Evolutionary conservation across 768 basidiomycete species (phyloP).

Genomic region (Mycena rosella): DNA sequence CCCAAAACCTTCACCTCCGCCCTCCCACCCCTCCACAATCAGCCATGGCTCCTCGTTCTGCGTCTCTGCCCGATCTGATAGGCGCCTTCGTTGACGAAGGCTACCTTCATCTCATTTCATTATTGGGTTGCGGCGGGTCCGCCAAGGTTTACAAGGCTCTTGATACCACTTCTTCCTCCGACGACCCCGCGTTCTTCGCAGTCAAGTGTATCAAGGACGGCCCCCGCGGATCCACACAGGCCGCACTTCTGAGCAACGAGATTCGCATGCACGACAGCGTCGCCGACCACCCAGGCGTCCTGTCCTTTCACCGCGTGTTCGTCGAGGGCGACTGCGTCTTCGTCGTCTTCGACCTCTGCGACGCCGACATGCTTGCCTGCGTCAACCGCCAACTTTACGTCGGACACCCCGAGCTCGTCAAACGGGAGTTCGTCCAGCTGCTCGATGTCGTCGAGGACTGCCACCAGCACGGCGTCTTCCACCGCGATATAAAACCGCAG

Average conservation of each 20-base stretch:
- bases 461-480: constrained; percentile 7
- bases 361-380: neutral
- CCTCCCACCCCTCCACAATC: neutral
- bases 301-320: neutral
- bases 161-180: constrained; percentile 52
- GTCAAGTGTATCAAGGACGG: constrained; percentile 20
- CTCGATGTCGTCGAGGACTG: constrained; percentile 8
- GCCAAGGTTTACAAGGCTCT: constrained; percentile 89
- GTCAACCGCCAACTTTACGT: neutral
- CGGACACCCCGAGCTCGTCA: neutral
- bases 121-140: constrained; percentile 69
- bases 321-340: neutral
- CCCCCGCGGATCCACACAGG: neutral
- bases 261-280: neutral
- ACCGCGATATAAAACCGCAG: constrained; percentile 2
- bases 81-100: constrained; percentile 28
- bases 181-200: constrained; percentile 8
- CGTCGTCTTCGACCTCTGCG: neutral
- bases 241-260: neutral
- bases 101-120: constrained; percentile 2
- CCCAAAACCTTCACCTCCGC: neutral
- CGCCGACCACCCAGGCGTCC: neutral
- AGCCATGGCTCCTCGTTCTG: neutral
- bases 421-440: constrained; percentile 4
- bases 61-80: constrained; percentile 16